Base-by-base conservation (phyloP, 768 basidiomycete species). In the Calocybe cyanea region DNA sequence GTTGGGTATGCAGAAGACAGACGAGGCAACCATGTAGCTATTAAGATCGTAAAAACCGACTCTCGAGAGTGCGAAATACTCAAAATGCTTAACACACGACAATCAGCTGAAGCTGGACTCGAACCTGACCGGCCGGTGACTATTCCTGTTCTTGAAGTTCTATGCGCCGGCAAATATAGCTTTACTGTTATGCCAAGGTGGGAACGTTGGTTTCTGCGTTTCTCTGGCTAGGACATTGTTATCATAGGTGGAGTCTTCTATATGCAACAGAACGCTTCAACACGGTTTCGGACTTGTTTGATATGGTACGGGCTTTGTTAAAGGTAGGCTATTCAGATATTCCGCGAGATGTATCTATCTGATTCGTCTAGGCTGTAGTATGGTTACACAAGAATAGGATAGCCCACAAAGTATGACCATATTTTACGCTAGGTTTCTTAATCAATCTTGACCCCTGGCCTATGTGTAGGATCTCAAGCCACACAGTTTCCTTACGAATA, bases 151-250 rank as follows among this genome's bases (percentile, higher is more conserved):
- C 32, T 61, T 0, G 59, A 64, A 4, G 19, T 67, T 6, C 38
- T 66, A 1, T 39, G 52, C 0, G 38, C 42, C 13, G 46, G 50
- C 17, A 59, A 52, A 10, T 53, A 51, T 20, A 60, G 55, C 42
- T 59, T 64, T 37, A 54, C 46, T 7, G 56, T 67, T 8, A 65
- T 63, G 60, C 66, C 66, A 7, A 57, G 63, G 55, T 53, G 23
- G 2, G 46, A 19, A n/a, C n/a, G n/a, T n/a, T n/a, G n/a, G n/a
- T n/a, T n/a, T 30, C 15, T 25, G 17, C 20, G 14, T n/a, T n/a
- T n/a, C n/a, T n/a, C n/a, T n/a, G n/a, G n/a, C n/a, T n/a, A n/a
- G n/a, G n/a, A n/a, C n/a, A n/a, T n/a, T n/a, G n/a, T n/a, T n/a
- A n/a, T n/a, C n/a, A n/a, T n/a, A n/a, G n/a, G n/a, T n/a, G n/a